Base-by-base conservation (phyloP, 441 rosid species). In the Pelargonium myrrhifolium region DNA sequence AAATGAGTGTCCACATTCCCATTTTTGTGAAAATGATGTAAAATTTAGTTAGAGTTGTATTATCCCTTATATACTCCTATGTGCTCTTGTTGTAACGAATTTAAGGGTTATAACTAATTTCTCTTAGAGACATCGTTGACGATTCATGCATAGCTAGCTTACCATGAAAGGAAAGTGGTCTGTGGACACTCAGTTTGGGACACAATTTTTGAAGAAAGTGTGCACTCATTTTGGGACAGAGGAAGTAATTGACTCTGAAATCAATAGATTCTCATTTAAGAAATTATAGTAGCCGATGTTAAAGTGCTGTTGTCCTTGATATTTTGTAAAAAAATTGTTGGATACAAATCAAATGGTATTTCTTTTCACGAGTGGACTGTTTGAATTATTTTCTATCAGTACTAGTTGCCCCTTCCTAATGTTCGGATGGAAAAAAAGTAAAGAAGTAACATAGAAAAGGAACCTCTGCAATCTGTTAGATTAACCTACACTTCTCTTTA, bases 401-500 rank as follows among this genome's bases (percentile, higher is more conserved):
- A 45, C 12, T 45, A 45, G 51, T 15, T 45, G 51, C 51, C 9
- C 51, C 9, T 45, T 45, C 37, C 37, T 45, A 11, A 45, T 45
- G 51, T 12, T 45, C 15, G 2, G 51, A 15, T 10, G 15, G 22
- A 15, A 6, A 51, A 51, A 51, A 51, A 51, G 58, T 31, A 31
- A 3, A 31, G 4, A 31, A 31, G 37, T 31, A 51, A 51, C 9
- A n/a, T 17, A 15, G 58, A 51, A 51, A 51, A 15, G 58, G 58
- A n/a, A 51, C 15, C 58, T 60, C 20, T 56, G 71, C 59, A n/a
- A 1, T 61, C 72, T 65, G 75, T 73, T 75, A 65, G 72, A 78
- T 80, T 88, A 84, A 89, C 83, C 69, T 65, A 71, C 62, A 66
- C 45, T 77, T 85, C 62, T 77, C 61, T 71, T 71, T 81, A 94